phyloP scores from a whole-genome alignment of 495 filamentous ascomycete genomes.

The Talaromyces proteolyticus region DNA sequence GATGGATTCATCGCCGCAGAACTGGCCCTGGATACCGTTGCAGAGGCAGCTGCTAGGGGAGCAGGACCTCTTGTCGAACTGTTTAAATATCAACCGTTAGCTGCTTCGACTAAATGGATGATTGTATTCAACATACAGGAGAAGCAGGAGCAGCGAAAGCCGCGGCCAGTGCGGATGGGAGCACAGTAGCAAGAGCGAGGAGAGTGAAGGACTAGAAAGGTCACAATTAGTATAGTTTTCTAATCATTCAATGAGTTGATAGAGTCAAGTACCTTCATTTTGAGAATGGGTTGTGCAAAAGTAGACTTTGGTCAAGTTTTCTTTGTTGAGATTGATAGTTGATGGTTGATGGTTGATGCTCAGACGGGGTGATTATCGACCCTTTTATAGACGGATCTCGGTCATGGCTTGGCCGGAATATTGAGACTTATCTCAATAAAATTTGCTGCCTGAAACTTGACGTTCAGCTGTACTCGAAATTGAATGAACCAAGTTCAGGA shows the following conservation, averaged over 20 bases:
- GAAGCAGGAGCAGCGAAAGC: background rate
- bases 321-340: background rate
- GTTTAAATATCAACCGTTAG: background rate
- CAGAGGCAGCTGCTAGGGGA: background rate
- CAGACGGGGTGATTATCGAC: background rate
- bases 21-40: slow-evolving; percentile 30
- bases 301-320: background rate
- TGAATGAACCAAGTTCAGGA: background rate
- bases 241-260: background rate
- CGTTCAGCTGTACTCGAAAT: background rate
- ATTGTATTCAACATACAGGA: background rate
- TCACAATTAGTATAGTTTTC: background rate
- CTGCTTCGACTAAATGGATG: background rate
- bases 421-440: background rate
- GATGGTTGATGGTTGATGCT: background rate
- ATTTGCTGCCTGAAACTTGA: background rate
- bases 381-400: background rate
- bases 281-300: background rate
- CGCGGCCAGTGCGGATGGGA: background rate
- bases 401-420: background rate
- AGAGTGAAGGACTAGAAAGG: background rate
- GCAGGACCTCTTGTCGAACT: background rate
- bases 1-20: slow-evolving; percentile 72
- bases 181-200: background rate
- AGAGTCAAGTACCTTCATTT: background rate